A percentile compares a stretch with the other conserved stretches of the same genome.
Evolutionary conservation across 352 stramenopile genomes (phyloP).

Genomic region (Aphanomyces stellatus): DNA sequence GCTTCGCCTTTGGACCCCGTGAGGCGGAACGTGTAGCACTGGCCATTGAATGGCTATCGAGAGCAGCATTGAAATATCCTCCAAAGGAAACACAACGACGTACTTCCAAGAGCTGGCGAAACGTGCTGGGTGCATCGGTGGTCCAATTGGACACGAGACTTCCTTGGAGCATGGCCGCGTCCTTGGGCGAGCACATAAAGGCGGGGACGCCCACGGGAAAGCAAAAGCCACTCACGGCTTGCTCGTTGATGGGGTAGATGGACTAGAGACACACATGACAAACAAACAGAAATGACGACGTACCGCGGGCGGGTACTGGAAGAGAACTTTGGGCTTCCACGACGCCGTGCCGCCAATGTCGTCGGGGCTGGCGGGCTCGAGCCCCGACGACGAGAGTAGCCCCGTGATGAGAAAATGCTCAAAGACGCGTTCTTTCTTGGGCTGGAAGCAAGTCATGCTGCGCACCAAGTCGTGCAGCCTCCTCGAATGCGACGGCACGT

Average conservation of each 20-base stretch:
- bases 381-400: slow-evolving; percentile 28
- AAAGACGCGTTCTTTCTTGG: slow-evolving; percentile 75
- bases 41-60: slow-evolving; percentile 43
- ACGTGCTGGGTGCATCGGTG: slow-evolving; percentile 45
- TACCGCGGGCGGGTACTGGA: slow-evolving; percentile 47
- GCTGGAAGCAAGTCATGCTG: slow-evolving; percentile 71
- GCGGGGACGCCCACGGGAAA: slow-evolving; percentile 67
- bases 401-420: slow-evolving; percentile 75
- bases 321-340: slow-evolving; percentile 69
- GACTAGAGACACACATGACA: background rate
- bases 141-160: slow-evolving; percentile 60
- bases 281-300: slow-evolving; percentile 1
- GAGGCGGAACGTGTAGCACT: slow-evolving; percentile 72
- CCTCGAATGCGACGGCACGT: slow-evolving; percentile 33
- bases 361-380: slow-evolving; percentile 23
- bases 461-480: slow-evolving; percentile 54
- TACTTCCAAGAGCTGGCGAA: slow-evolving; percentile 57
- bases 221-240: slow-evolving; percentile 62
- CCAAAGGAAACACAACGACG: background rate
- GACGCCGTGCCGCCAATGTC: slow-evolving; percentile 17
- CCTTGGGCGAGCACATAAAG: slow-evolving; percentile 41
- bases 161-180: slow-evolving; percentile 38
- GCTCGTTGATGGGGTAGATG: slow-evolving; percentile 15
- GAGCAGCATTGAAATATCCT: background rate
- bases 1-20: slow-evolving; percentile 78